Evolutionary conservation across 148 eudicot species (phyloP), one percentile per base, ranked within the genome.

Genomic region (Selenicereus undatus): DNA sequence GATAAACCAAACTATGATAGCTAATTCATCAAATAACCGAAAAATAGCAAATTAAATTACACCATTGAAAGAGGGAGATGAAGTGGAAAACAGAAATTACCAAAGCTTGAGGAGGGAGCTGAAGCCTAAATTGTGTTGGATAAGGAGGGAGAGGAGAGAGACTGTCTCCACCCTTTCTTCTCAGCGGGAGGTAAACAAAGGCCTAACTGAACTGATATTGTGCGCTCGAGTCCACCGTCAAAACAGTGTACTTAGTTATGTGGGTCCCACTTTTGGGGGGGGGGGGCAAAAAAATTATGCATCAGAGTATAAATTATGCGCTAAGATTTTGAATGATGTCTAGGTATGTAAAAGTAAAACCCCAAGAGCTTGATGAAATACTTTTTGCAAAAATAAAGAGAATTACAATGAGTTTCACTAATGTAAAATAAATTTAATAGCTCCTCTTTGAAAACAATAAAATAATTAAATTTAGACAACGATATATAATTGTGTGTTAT

Each of bases 131-230:
- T 36, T 71, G 24, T 16, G 74, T 71, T 71, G 74, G 48, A 71
- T 71, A 30, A 36, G 74, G 74, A 71, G 71, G 35, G 30, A 32
- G 48, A 71, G 71, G 72, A 80, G n/a, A 70, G 76, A 68, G 74
- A 69, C 8, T n/a, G 14, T 29, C 52, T 21, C 43, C 21, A 29
- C 29, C 12, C 10, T 26, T 48, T 18, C 43, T 27, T n/a, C 70
- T 56, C 27, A 26, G 71, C 71, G 21, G 17, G 32, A n/a, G 52
- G 29, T 69, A 27, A 69, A 69, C 5, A 69, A 69, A 69, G 72
- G 72, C 35, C 1, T 29, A 11, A 14, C 32, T 16, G 17, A n/a
- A 62, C 0, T 56, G 70, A 62, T 58, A 36, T 62, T 21, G 24
- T 77, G 35, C n/a, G 71, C 71, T 62, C 54, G 65, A 42, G 51